Evolutionary conservation across 2,329 filamentous ascomycete genomes (phyloP).

Genomic region (Colletotrichum noveboracense): DNA sequence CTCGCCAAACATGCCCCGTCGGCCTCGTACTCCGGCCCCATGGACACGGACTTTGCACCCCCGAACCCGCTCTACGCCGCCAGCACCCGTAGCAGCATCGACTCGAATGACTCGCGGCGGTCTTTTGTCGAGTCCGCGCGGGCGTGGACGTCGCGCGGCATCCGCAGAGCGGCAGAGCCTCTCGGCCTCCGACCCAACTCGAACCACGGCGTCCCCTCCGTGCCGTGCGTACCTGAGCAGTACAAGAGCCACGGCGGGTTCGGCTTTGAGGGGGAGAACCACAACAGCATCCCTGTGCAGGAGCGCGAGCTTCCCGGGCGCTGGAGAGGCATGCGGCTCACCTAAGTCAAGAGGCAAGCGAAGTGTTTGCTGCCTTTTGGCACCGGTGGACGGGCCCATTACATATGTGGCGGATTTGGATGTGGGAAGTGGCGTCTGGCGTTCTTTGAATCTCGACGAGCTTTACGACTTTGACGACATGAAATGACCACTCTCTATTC

Average conservation of each 20-base stretch:
- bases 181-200: constrained; percentile 49
- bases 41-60: constrained; percentile 4
- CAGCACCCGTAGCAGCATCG: constrained; percentile 22
- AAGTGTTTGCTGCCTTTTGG: constrained; percentile 4
- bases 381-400: background rate
- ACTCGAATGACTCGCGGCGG: constrained; percentile 16
- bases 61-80: constrained; percentile 1
- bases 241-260: constrained; percentile 31
- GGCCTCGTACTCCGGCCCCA: background rate
- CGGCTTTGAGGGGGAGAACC: constrained; percentile 10
- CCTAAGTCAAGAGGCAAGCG: background rate
- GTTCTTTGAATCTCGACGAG: constrained; percentile 9
- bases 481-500: constrained; percentile 9
- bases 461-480: constrained; percentile 21
- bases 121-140: constrained; percentile 7
- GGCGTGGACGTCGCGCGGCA: constrained; percentile 10
- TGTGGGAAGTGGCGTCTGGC: background rate
- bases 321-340: constrained; percentile 15
- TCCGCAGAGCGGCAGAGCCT: constrained; percentile 17
- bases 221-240: constrained; percentile 49
- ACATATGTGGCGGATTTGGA: background rate
- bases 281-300: background rate
- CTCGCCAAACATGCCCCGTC: constrained; percentile 28
- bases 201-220: constrained; percentile 51
- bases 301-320: constrained; percentile 12